These are phyloP conservation scores for Globisporangium apiculatum DNA, from an alignment of 352 stramenopile species.

Conservation along the genomic window DNA sequence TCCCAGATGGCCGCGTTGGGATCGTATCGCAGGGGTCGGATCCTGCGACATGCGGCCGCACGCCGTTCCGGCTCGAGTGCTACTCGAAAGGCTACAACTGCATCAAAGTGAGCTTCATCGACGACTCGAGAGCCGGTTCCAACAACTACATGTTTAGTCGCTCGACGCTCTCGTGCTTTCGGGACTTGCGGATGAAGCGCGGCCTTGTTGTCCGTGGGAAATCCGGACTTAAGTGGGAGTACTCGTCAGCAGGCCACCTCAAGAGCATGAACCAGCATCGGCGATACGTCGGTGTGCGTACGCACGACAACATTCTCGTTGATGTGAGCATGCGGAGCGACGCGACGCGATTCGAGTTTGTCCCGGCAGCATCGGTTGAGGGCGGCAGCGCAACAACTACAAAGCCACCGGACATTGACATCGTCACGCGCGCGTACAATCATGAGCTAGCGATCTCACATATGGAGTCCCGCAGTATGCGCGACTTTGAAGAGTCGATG, in stretches of 20 bases:
- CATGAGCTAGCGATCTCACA: slow-evolving; percentile 53
- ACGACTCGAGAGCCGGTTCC: slow-evolving; percentile 41
- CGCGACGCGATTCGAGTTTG: slow-evolving; percentile 69
- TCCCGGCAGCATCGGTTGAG: slow-evolving; percentile 38
- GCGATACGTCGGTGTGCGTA: slow-evolving; percentile 66
- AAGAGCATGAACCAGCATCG: slow-evolving; percentile 88
- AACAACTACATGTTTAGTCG: slow-evolving; percentile 78
- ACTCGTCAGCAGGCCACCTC: slow-evolving; percentile 71
- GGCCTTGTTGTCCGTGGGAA: slow-evolving; percentile 44
- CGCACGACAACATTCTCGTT: slow-evolving; percentile 56
- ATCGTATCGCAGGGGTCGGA: slow-evolving; percentile 42
- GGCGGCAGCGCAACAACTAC: slow-evolving; percentile 9
- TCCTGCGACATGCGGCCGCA: slow-evolving; percentile 39
- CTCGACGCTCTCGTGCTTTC: slow-evolving; percentile 82
- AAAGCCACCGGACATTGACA: slow-evolving; percentile 60
- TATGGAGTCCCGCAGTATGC: slow-evolving; percentile 74
- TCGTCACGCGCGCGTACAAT: slow-evolving; percentile 69
- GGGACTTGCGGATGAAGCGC: slow-evolving; percentile 78
- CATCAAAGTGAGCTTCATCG: slow-evolving; percentile 78
- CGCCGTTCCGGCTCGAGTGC: slow-evolving; percentile 67
- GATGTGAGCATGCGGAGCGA: slow-evolving; percentile 86
- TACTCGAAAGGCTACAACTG: slow-evolving; percentile 82
- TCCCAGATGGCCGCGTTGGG: slow-evolving; percentile 40
- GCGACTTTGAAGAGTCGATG: slow-evolving; percentile 57
- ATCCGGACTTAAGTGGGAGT: slow-evolving; percentile 72